Percentiles rank a stretch among this genome's conserved stretches.
These are phyloP conservation scores for Chrysanthemum lavandulifolium DNA, from an alignment of 129 eudicot species.

Conservation along the genomic window DNA sequence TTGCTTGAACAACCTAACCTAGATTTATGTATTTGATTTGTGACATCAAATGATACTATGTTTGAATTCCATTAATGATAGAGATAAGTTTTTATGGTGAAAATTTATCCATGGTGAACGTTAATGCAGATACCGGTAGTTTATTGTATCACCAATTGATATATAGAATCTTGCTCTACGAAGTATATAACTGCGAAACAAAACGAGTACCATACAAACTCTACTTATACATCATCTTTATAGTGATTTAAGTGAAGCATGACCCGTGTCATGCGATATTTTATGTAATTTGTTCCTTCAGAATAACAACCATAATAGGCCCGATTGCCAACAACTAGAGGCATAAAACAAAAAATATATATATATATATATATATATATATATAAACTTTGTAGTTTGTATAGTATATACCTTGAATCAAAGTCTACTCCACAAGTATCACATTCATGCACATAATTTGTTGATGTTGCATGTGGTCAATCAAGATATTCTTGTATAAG, in stretches of 20 bases:
- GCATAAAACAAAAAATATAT: too few species aligned
- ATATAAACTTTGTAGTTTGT: not conserved
- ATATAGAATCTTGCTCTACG: slow-evolving; percentile 16
- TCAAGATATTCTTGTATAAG: too few species aligned
- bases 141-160: slow-evolving; percentile 6
- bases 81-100: too few species aligned
- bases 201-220: slow-evolving; percentile 16
- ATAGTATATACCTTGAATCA: slow-evolving; percentile 63
- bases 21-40: slow-evolving; percentile 7
- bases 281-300: slow-evolving; percentile 65
- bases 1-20: slow-evolving; percentile 4
- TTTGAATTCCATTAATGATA: not conserved
- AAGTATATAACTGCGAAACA: slow-evolving; percentile 5
- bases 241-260: slow-evolving; percentile 62
- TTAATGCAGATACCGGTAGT: too few species aligned
- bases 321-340: slow-evolving; percentile 5
- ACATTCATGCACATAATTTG: slow-evolving; percentile 52
- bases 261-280: slow-evolving; percentile 81
- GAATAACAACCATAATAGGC: slow-evolving; percentile 12
- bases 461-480: slow-evolving; percentile 48
- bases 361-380: too few species aligned
- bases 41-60: slow-evolving; percentile 3
- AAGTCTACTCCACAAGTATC: slow-evolving; percentile 83
- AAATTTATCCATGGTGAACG: too few species aligned
- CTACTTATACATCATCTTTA: slow-evolving; percentile 27